Evolutionary conservation across 257 asterid species (phyloP).

Genomic region (Dorcoceras hygrometricum): DNA sequence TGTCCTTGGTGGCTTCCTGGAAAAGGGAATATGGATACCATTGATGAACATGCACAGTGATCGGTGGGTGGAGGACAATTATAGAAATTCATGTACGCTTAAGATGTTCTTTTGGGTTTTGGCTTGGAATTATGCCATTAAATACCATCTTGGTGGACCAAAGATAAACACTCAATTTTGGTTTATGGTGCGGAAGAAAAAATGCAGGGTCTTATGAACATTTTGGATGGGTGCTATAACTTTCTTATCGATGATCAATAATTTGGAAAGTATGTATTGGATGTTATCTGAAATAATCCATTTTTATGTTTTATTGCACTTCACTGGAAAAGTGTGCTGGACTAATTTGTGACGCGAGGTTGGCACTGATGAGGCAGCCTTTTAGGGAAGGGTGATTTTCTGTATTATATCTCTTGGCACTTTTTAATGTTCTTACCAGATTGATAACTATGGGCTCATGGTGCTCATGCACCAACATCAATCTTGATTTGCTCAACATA

Average conservation of each 20-base stretch:
- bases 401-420: background rate
- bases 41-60: background rate
- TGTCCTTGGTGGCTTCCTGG: background rate
- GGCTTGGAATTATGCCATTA: no score
- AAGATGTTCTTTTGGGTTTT: background rate
- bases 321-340: no score
- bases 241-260: background rate
- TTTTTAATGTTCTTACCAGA: background rate
- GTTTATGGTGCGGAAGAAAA: background rate
- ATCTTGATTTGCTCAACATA: conserved; percentile 2
- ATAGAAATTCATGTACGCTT: background rate
- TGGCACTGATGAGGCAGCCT: no score
- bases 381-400: background rate
- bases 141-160: no score
- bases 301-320: no score
- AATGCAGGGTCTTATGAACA: background rate
- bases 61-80: background rate
- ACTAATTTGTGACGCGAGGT: no score
- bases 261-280: background rate
- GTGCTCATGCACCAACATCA: background rate
- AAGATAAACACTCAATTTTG: no score
- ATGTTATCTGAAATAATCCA: no score
- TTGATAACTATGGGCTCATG: background rate
- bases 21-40: no score
- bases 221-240: background rate